phyloP scores from a whole-genome alignment of 2,329 filamentous ascomycete genomes.

The Aspergillus sp. region DNA sequence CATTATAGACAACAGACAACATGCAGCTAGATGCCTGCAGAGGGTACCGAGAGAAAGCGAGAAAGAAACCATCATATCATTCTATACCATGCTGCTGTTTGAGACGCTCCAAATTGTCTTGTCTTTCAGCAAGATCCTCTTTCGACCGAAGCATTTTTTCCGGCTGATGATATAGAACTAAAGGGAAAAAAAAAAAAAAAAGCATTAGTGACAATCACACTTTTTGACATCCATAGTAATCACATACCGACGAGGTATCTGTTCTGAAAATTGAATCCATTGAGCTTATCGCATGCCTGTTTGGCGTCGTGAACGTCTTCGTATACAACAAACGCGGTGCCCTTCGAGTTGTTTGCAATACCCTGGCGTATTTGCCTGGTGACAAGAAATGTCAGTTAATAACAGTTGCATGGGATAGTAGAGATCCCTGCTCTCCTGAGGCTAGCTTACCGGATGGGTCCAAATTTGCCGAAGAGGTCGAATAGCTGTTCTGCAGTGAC shows the following conservation, averaged over 20 bases:
- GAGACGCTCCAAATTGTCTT: slow-evolving; percentile 96
- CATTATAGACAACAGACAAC: slow-evolving; percentile 24
- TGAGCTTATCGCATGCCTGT: slow-evolving; percentile 97
- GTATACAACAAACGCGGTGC: slow-evolving; percentile 98
- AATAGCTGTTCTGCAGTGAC: slow-evolving; percentile 97
- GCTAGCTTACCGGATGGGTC: slow-evolving; percentile 75
- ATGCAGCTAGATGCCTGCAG: slow-evolving; percentile 29
- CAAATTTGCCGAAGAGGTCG: slow-evolving; percentile 97
- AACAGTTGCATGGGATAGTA: neutral
- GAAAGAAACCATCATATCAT: slow-evolving; percentile 53
- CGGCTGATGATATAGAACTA: slow-evolving; percentile 70
- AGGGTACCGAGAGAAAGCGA: slow-evolving; percentile 26
- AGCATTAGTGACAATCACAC: slow-evolving; percentile 18
- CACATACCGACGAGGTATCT: slow-evolving; percentile 92
- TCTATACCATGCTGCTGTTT: slow-evolving; percentile 98
- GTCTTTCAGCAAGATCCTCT: slow-evolving; percentile 88
- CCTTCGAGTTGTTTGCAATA: slow-evolving; percentile 95
- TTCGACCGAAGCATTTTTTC: slow-evolving; percentile 80
- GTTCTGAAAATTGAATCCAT: slow-evolving; percentile 99
- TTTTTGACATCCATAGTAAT: neutral
- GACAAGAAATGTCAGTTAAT: slow-evolving; percentile 6
- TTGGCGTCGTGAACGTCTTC: slow-evolving; percentile 99
- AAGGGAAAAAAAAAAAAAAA: slow-evolving; percentile 4
- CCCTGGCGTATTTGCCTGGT: slow-evolving; percentile 94
- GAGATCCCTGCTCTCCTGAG: neutral